phyloP scores from a whole-genome alignment of 2,329 filamentous ascomycete species.

The Ophiocordyceps australis region DNA sequence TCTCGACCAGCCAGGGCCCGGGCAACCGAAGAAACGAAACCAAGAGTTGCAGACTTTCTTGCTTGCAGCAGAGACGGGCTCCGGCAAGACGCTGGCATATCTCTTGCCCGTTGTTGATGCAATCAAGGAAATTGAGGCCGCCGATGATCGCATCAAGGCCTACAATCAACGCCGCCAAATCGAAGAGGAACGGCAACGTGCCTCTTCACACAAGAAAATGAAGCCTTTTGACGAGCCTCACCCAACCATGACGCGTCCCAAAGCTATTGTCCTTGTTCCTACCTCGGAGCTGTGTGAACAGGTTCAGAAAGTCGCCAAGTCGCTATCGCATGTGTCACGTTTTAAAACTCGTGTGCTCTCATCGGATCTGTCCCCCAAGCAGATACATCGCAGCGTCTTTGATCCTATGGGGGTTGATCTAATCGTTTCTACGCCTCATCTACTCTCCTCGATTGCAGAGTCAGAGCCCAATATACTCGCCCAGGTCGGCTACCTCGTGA shows the following conservation, averaged over 20 bases:
- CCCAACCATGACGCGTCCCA: slow-evolving; percentile 60
- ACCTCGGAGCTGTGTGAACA: slow-evolving; percentile 85
- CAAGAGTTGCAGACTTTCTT: slow-evolving; percentile 40
- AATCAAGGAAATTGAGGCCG: slow-evolving; percentile 56
- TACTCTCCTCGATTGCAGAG: slow-evolving; percentile 74
- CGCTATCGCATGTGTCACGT: slow-evolving; percentile 69
- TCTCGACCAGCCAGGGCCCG: slow-evolving; percentile 31
- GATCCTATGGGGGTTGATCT: slow-evolving; percentile 67
- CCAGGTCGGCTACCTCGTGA: slow-evolving; percentile 72
- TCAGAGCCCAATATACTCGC: slow-evolving; percentile 83
- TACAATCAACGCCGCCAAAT: slow-evolving; percentile 35
- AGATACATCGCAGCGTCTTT: slow-evolving; percentile 77
- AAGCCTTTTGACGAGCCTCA: slow-evolving; percentile 52
- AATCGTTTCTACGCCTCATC: slow-evolving; percentile 72
- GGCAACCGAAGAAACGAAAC: slow-evolving; percentile 11
- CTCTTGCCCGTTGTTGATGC: slow-evolving; percentile 71
- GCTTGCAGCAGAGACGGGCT: slow-evolving; percentile 88
- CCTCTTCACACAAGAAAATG: slow-evolving; percentile 30
- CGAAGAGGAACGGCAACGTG: neutral
- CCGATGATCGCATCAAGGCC: slow-evolving; percentile 37
- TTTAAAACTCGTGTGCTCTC: slow-evolving; percentile 74
- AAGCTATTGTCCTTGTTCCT: slow-evolving; percentile 73
- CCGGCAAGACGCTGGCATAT: slow-evolving; percentile 91
- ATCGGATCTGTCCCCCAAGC: slow-evolving; percentile 53
- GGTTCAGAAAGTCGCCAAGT: slow-evolving; percentile 65